Conservation (phyloP, 2,329 filamentous ascomycete genomes). For the Coniochaeta ligniaria region DNA sequence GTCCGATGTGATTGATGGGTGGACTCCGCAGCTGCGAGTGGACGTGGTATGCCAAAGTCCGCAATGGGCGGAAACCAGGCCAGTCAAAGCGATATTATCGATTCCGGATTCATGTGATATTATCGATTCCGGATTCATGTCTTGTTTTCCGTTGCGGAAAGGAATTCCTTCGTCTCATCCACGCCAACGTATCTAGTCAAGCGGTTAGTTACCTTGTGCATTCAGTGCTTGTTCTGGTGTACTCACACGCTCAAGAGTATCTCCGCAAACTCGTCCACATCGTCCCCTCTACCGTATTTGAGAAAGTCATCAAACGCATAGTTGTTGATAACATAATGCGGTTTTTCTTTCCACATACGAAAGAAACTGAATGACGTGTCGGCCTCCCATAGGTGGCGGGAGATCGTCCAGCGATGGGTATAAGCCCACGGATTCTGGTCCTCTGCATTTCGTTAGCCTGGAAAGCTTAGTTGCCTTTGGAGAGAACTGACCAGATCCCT, state of each 20-base stretch:
- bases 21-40: neutral
- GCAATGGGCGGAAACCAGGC: neutral
- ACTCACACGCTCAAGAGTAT: constrained; percentile 17
- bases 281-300: constrained; percentile 16
- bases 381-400: constrained; percentile 22
- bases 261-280: constrained; percentile 22
- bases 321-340: constrained; percentile 19
- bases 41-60: neutral
- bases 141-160: constrained; percentile 1
- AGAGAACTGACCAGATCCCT: neutral
- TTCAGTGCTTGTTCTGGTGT: neutral
- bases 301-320: constrained; percentile 19
- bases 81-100: neutral
- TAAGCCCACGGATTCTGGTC: constrained; percentile 14
- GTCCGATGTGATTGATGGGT: neutral
- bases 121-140: neutral
- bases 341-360: constrained; percentile 18
- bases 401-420: constrained; percentile 23
- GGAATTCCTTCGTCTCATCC: constrained; percentile 16
- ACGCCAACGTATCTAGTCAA: constrained; percentile 16
- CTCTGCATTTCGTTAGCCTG: neutral
- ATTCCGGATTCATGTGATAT: neutral
- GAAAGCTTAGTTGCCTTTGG: neutral
- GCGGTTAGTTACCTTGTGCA: constrained; percentile 7
- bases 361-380: constrained; percentile 18